A percentile compares a stretch with the other conserved stretches of the same genome.
Evolutionary conservation across 2,329 filamentous ascomycete species (phyloP).

Genomic region (Trichoderma sp.): DNA sequence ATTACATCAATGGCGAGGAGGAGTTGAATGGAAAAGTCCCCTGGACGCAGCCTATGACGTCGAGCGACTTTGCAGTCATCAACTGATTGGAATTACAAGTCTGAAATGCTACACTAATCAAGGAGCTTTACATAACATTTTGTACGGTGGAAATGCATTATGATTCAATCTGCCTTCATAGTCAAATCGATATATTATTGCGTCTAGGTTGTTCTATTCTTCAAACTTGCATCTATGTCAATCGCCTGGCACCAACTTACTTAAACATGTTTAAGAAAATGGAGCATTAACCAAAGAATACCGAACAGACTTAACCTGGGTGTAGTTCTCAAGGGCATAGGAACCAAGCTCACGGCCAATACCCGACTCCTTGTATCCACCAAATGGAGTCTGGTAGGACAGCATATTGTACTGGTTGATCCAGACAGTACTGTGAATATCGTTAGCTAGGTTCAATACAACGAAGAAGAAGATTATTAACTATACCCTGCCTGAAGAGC

Average conservation of each 20-base stretch:
- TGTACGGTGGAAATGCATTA: not conserved
- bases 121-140: not conserved
- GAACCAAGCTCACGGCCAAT: conserved; percentile 37
- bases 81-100: not conserved
- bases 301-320: conserved; percentile 31
- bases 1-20: not conserved
- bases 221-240: too few relatives aligned
- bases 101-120: not conserved
- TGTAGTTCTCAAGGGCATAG: conserved; percentile 35
- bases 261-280: too few relatives aligned
- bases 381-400: conserved; percentile 35
- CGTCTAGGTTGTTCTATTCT: too few relatives aligned
- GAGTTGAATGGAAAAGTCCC: not conserved
- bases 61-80: not conserved
- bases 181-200: too few relatives aligned
- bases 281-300: too few relatives aligned
- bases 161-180: too few relatives aligned
- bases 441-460: too few relatives aligned
- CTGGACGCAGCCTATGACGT: not conserved
- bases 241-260: too few relatives aligned
- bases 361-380: conserved; percentile 37
- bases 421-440: conserved; percentile 54
- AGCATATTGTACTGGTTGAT: conserved; percentile 48
- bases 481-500: conserved; percentile 56
- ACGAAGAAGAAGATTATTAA: too few relatives aligned